Percentiles rank a stretch among this genome's conserved stretches.
phyloP scores from a whole-genome alignment of 257 asterid genomes.

The Lycium ferocissimum region DNA sequence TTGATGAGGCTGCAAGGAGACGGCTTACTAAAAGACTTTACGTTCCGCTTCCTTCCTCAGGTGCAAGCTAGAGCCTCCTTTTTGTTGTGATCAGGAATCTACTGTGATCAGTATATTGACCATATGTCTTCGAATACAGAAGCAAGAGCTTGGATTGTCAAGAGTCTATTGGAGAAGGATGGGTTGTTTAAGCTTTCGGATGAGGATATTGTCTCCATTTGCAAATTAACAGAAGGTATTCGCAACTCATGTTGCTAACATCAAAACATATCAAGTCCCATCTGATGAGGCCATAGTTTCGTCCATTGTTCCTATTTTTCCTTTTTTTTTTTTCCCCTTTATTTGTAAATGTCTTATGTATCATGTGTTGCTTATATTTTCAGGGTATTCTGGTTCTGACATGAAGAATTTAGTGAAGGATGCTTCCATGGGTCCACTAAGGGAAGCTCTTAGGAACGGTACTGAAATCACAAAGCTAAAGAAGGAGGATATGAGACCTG shows the following conservation, averaged over 20 bases:
- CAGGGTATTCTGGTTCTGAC: slow-evolving; percentile 99
- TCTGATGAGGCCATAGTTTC: slow-evolving; percentile 10
- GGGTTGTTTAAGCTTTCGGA: slow-evolving; percentile 75
- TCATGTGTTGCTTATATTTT: slow-evolving; percentile 24
- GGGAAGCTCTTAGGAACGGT: slow-evolving; percentile 89
- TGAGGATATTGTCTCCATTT: slow-evolving; percentile 73
- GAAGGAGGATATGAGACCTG: slow-evolving; percentile 93
- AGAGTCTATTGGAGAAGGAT: slow-evolving; percentile 84
- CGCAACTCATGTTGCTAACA: slow-evolving; percentile 26
- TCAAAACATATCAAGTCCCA: slow-evolving; percentile 32
- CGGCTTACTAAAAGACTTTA: slow-evolving; percentile 96
- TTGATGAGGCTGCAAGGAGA: slow-evolving; percentile 98
- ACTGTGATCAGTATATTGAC: slow-evolving; percentile 18
- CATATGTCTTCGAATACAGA: slow-evolving; percentile 55
- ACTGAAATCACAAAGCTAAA: slow-evolving; percentile 78
- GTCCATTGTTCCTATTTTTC: neutral
- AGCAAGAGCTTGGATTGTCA: slow-evolving; percentile 94
- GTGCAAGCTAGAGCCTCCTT: slow-evolving; percentile 43
- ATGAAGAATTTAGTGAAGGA: slow-evolving; percentile 99
- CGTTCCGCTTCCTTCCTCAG: slow-evolving; percentile 97
- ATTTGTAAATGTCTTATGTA: neutral
- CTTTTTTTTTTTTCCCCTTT: slow-evolving; percentile 8
- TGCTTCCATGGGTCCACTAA: slow-evolving; percentile 97
- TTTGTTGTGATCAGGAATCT: neutral
- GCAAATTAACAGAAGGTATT: slow-evolving; percentile 85